Conservation (phyloP, 495 filamentous ascomycete species). For the Podospora australis region DNA sequence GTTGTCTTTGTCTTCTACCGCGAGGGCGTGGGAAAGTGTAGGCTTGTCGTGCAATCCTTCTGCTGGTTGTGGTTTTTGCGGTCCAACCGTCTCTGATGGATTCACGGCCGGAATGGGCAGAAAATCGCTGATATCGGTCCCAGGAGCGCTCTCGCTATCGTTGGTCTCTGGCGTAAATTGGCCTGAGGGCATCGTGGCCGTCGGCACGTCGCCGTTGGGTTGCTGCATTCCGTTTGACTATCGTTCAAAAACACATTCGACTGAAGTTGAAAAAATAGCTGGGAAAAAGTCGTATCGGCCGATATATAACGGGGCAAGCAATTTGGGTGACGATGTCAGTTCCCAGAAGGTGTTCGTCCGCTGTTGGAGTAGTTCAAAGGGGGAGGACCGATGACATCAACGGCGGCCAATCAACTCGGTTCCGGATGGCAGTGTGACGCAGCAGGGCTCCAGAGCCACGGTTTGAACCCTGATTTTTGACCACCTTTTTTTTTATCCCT, state of each 20-base stretch:
- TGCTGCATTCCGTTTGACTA: no score
- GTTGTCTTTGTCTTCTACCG: slow-evolving; percentile 25
- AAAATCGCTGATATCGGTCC: slow-evolving; percentile 24
- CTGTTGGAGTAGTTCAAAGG: neutral
- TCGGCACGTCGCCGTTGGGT: no score
- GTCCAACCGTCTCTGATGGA: slow-evolving; percentile 11
- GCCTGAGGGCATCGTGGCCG: no score
- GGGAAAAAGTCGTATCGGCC: no score
- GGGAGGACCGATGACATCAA: slow-evolving; percentile 23
- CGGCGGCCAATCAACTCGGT: slow-evolving; percentile 14
- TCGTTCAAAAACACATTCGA: no score
- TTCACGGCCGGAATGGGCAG: slow-evolving; percentile 30
- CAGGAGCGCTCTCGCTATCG: slow-evolving; percentile 17
- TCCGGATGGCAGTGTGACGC: slow-evolving; percentile 8
- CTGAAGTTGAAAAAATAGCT: no score
- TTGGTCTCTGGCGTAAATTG: slow-evolving; percentile 5
- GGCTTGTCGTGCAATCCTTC: slow-evolving; percentile 21
- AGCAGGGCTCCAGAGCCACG: slow-evolving; percentile 1
- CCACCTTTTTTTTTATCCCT: no score
- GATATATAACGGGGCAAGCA: neutral
- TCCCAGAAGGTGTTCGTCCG: neutral
- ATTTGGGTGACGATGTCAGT: neutral
- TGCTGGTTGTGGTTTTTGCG: slow-evolving; percentile 15
- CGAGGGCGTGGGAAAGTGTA: slow-evolving; percentile 33
- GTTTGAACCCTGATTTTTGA: no score